Evolutionary conservation across 2,329 filamentous ascomycete genomes (phyloP), one percentile per base, ranked within the genome.

Genomic region (Furcasterigmium sp.): DNA sequence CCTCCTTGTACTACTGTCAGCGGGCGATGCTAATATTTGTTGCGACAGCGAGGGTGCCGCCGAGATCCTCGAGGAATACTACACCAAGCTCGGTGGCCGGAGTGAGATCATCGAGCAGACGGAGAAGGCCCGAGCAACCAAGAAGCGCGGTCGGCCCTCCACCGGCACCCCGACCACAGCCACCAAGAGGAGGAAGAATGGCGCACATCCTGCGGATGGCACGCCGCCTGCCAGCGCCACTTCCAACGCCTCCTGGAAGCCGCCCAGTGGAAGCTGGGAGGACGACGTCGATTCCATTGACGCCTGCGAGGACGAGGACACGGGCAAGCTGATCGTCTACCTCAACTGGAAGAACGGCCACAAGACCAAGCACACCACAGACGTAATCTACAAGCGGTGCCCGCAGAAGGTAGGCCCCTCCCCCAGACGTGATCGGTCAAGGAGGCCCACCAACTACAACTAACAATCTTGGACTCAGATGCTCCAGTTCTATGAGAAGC

Each of bases 251-350:
- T 40, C 44, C 13, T 89, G 84, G 77, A 76, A 75, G 44, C 83
- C 84, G 3, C 87, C 87, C 0, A 70, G 75, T 3, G 87, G 87
- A 8, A 82, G 75, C 25, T 93, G 87, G 87, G 87, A 93, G 51
- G 78, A 88, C 10, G 73, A 86, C 3, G 78, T 91, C 19, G 72
- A 76, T 17, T 69, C 70, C 2, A 82, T 93, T 25, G 85, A 90
- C 51, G 85, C 84, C 1, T 84, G 85, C 45, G 78, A 88, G 53
- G 82, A 88, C 51, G 74, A 76, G 39, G 68, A 75, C 20, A 69
- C 67, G 4, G 76, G 73, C 15, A 75, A 73, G 46, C 68, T 87
- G 13, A 72, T 80, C 25, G 85, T 85, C 1, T 88, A 84, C 52
- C 64, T 91, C 25, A 78, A 80, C 11, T 91, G 87, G 87, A 83